Conservation (phyloP, 345 rosid species). For the Ricinus communis region DNA sequence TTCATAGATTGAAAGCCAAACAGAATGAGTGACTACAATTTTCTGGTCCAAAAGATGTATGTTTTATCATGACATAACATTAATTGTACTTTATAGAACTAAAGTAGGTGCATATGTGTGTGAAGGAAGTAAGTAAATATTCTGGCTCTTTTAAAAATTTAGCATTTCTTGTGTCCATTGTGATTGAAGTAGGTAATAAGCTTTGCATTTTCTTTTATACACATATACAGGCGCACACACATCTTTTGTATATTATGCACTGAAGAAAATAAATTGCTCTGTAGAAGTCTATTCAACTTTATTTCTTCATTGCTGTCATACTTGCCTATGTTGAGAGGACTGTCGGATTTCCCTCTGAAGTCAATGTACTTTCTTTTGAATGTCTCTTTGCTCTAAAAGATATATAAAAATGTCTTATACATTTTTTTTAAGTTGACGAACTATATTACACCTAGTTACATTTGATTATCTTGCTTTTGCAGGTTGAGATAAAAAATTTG, state of each 20-base stretch:
- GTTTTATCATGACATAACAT: background rate
- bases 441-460: background rate
- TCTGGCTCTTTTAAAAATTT: background rate
- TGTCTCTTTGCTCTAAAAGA: background rate
- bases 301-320: background rate
- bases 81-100: background rate
- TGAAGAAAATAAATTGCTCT: background rate
- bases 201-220: background rate
- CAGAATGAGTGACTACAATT: background rate
- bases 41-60: background rate
- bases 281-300: background rate
- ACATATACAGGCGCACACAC: background rate
- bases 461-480: conserved; percentile 26
- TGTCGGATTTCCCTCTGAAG: background rate
- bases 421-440: background rate
- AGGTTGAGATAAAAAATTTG: conserved; percentile 93
- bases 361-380: too few species aligned
- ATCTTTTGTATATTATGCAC: background rate
- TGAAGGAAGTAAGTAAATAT: background rate
- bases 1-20: conserved; percentile 7
- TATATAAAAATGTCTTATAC: background rate
- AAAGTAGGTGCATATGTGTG: background rate
- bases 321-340: background rate
- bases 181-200: background rate
- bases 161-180: background rate